These are phyloP conservation scores for Mycosphaerella sp. DNA, from an alignment of 2,329 filamentous ascomycete genomes.

Conservation along the genomic window DNA sequence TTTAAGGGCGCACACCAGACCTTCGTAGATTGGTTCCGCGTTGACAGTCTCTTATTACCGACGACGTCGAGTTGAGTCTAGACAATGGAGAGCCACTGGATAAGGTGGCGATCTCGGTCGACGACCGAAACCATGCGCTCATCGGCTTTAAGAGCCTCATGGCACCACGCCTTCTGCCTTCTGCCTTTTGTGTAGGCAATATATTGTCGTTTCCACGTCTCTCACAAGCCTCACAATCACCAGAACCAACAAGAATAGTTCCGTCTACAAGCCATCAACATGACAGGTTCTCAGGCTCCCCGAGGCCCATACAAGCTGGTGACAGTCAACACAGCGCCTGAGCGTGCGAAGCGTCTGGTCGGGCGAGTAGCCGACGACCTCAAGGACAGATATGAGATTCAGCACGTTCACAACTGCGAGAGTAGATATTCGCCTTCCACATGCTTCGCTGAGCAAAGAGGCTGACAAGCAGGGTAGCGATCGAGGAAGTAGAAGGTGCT, in stretches of 20 bases:
- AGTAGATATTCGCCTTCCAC: slow-evolving; percentile 39
- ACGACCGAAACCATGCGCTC: neutral
- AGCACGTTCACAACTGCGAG: slow-evolving; percentile 56
- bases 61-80: neutral
- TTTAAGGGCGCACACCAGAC: neutral
- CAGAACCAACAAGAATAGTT: neutral
- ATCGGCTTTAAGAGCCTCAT: neutral
- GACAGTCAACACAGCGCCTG: slow-evolving; percentile 62
- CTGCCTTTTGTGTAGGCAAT: neutral
- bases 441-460: neutral
- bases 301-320: slow-evolving; percentile 56
- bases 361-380: slow-evolving; percentile 55
- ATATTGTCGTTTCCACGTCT: neutral
- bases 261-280: neutral
- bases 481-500: slow-evolving; percentile 44
- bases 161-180: neutral
- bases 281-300: slow-evolving; percentile 15
- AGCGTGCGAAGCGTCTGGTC: slow-evolving; percentile 56
- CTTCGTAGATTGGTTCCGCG: neutral
- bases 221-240: neutral
- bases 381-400: slow-evolving; percentile 58
- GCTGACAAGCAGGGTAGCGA: slow-evolving; percentile 1
- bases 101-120: neutral
- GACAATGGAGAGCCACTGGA: neutral
- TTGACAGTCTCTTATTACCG: too few species aligned